Evolutionary conservation across 108 stramenopile genomes (phyloP).

Genomic region (Nannochloropsis salina): DNA sequence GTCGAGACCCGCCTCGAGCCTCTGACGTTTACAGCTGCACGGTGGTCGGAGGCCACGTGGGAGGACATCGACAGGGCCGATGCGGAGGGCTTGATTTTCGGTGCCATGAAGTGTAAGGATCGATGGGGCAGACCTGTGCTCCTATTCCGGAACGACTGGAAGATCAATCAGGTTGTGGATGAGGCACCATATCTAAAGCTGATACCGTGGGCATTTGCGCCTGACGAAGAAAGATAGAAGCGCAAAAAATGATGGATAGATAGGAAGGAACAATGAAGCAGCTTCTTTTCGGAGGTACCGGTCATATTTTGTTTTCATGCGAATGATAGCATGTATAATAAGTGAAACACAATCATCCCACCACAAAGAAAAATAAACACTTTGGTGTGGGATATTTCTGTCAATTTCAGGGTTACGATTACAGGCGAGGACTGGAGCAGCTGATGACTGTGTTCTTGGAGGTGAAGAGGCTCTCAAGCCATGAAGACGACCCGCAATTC

Average conservation of each 20-base stretch:
- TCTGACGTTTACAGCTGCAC: constrained; percentile 68
- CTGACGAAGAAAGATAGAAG: constrained; percentile 26
- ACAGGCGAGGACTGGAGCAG: no score
- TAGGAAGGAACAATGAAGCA: no score
- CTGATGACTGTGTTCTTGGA: no score
- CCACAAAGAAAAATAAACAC: no score
- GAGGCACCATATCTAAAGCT: constrained; percentile 46
- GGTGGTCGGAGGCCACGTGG: constrained; percentile 88
- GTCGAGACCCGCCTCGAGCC: constrained; percentile 73
- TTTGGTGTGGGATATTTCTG: no score
- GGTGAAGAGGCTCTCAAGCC: no score
- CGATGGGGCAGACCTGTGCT: constrained; percentile 80
- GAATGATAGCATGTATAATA: no score
- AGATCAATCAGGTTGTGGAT: constrained; percentile 71
- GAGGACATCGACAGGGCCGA: constrained; percentile 73
- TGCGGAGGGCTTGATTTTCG: constrained; percentile 20
- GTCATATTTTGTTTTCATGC: no score
- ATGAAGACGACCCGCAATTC: no score
- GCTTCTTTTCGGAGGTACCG: no score
- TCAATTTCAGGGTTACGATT: no score
- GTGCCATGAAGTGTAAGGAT: constrained; percentile 57
- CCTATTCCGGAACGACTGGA: constrained; percentile 90
- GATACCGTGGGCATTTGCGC: constrained; percentile 49
- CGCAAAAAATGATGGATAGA: not conserved
- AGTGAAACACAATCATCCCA: no score